Evolutionary conservation across 2,329 filamentous ascomycete species (phyloP).

Genomic region (Myotisia sp.): DNA sequence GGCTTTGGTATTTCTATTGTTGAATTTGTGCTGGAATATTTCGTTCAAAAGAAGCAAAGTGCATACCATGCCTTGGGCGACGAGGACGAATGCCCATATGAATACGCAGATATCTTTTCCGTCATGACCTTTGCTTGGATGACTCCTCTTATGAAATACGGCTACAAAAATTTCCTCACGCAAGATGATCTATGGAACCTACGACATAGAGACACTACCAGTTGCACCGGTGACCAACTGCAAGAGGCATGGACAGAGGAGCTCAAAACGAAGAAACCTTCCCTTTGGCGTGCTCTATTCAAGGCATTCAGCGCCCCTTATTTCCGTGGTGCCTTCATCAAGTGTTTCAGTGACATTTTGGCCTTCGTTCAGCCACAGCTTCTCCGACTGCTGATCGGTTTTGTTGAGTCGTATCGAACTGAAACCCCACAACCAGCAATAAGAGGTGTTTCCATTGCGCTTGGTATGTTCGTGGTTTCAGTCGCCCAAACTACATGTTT

Average conservation of each 20-base stretch:
- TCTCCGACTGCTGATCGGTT: constrained; percentile 66
- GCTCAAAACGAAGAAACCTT: constrained; percentile 55
- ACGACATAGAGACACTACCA: constrained; percentile 64
- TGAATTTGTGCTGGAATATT: constrained; percentile 70
- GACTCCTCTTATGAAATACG: constrained; percentile 93
- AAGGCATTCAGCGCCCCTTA: constrained; percentile 77
- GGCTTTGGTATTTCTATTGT: constrained; percentile 54
- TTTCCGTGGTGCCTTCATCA: constrained; percentile 66
- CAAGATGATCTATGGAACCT: constrained; percentile 95
- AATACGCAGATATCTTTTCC: constrained; percentile 90
- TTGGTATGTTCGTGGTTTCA: constrained; percentile 84
- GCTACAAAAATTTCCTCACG: constrained; percentile 80
- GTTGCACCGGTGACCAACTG: constrained; percentile 55
- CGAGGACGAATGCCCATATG: constrained; percentile 54
- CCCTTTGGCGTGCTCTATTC: constrained; percentile 74
- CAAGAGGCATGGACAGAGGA: constrained; percentile 64
- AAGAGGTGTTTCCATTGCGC: constrained; percentile 70
- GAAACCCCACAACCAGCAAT: constrained; percentile 59
- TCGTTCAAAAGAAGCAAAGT: constrained; percentile 65
- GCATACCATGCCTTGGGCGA: constrained; percentile 54
- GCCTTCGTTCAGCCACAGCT: constrained; percentile 87
- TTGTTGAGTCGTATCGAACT: constrained; percentile 60
- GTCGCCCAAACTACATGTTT: constrained; percentile 76
- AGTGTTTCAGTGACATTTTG: constrained; percentile 70
- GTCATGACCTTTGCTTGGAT: constrained; percentile 94